Evolutionary conservation across 2,329 filamentous ascomycete genomes (phyloP).

Genomic region (Pseudogymnoascus sp.): DNA sequence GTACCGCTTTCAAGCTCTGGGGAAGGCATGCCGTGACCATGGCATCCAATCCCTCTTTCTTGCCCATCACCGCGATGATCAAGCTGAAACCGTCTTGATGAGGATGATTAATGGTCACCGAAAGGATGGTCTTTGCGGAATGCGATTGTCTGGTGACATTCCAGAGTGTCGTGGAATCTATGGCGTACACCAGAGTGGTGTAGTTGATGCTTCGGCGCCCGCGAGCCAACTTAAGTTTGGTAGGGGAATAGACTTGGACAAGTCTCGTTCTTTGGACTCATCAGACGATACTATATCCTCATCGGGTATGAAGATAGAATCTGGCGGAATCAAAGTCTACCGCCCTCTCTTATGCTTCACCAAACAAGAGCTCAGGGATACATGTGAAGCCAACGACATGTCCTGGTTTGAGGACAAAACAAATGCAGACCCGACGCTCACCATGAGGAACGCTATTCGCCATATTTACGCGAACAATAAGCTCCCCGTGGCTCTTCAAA

Average conservation of each 20-base stretch:
- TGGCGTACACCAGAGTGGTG: conserved; percentile 62
- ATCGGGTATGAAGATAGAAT: conserved; percentile 43
- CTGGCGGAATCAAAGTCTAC: conserved; percentile 59
- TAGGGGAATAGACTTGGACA: no score
- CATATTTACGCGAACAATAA: conserved; percentile 51
- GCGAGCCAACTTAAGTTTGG: neutral
- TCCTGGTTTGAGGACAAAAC: conserved; percentile 81
- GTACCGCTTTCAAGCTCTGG: conserved; percentile 67
- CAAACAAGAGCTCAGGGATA: conserved; percentile 68
- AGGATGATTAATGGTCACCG: conserved; percentile 62
- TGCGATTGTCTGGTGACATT: conserved; percentile 59
- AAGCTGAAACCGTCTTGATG: conserved; percentile 84
- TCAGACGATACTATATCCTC: conserved; percentile 2
- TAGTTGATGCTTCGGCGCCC: conserved; percentile 36
- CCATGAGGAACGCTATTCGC: conserved; percentile 73
- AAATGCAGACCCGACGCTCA: conserved; percentile 71
- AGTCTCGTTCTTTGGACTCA: neutral
- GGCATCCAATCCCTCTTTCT: conserved; percentile 59
- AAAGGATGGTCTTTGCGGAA: conserved; percentile 66
- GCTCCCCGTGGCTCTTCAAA: conserved; percentile 65
- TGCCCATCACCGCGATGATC: conserved; percentile 85
- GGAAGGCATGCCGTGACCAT: conserved; percentile 47
- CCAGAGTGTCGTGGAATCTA: conserved; percentile 77
- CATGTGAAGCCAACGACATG: conserved; percentile 62
- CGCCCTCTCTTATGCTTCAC: conserved; percentile 64